Conservation (phyloP, 2,329 filamentous ascomycete species). For the Ustilaginoidea virens region DNA sequence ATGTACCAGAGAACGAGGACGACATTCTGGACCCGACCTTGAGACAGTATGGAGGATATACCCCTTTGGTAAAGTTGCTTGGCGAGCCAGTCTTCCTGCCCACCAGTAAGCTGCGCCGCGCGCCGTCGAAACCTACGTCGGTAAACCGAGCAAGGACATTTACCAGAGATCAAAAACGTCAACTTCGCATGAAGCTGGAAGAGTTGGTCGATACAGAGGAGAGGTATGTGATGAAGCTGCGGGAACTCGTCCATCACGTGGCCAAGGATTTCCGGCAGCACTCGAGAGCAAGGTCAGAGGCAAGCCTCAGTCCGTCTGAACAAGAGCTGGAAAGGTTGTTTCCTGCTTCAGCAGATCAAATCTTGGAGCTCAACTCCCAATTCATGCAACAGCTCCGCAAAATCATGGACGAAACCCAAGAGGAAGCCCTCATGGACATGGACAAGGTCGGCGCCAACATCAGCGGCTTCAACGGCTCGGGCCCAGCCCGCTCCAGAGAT, state of each 20-base stretch:
- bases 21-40: conserved; percentile 48
- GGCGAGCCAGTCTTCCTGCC: conserved; percentile 78
- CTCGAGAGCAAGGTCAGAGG: conserved; percentile 39
- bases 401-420: conserved; percentile 70
- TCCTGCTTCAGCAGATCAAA: conserved; percentile 63
- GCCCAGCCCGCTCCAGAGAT: conserved; percentile 40
- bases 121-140: conserved; percentile 73
- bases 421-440: conserved; percentile 63
- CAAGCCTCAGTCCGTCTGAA: conserved; percentile 56
- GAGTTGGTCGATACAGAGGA: conserved; percentile 90
- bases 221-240: conserved; percentile 78
- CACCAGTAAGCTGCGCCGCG: conserved; percentile 68
- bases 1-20: conserved; percentile 46
- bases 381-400: conserved; percentile 66
- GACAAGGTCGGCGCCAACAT: conserved; percentile 35
- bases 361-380: conserved; percentile 64
- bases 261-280: conserved; percentile 65
- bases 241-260: conserved; percentile 67
- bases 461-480: conserved; percentile 27
- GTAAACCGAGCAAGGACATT: conserved; percentile 67
- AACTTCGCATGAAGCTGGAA: conserved; percentile 72
- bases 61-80: conserved; percentile 59
- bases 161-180: conserved; percentile 66
- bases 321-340: conserved; percentile 65
- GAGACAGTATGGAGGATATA: conserved; percentile 63